Conservation (phyloP, 23 red algal genomes). For the Gracilariopsis chorda region DNA sequence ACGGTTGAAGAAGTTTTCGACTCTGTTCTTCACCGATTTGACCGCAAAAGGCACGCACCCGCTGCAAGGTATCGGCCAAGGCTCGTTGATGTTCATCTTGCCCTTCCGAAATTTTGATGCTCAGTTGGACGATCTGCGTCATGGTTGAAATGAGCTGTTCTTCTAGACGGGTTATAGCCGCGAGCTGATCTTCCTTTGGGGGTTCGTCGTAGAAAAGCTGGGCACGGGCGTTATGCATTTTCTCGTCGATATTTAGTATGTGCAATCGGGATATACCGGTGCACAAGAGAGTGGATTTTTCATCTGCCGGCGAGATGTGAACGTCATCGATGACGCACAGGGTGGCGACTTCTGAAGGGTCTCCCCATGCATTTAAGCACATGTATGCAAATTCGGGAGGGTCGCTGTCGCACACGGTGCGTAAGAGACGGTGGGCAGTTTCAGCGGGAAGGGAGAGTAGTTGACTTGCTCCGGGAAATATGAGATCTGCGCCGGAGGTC, state of each 20-base stretch:
- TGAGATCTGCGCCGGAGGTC: slow-evolving; percentile 20
- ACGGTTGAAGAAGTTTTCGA: slow-evolving; percentile 14
- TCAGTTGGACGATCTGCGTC: slow-evolving; percentile 35
- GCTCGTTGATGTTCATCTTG: slow-evolving; percentile 26
- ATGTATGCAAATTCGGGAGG: slow-evolving; percentile 44
- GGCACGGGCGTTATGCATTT: neutral
- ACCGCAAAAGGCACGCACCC: slow-evolving; percentile 32
- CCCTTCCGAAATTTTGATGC: slow-evolving; percentile 39
- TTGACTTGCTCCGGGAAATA: slow-evolving; percentile 42
- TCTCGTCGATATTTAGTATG: neutral
- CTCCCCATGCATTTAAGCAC: slow-evolving; percentile 38
- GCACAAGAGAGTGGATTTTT: slow-evolving; percentile 18
- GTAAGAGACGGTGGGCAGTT: neutral
- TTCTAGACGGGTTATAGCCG: neutral
- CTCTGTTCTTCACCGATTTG: neutral
- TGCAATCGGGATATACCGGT: slow-evolving; percentile 25
- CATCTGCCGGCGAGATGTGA: neutral
- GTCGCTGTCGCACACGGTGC: neutral
- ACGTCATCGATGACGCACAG: slow-evolving; percentile 37
- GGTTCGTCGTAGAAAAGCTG: slow-evolving; percentile 23
- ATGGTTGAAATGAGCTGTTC: neutral
- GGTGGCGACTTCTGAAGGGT: slow-evolving; percentile 26
- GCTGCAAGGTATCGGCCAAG: slow-evolving; percentile 21
- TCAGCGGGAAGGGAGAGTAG: neutral
- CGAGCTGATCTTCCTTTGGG: neutral